Evolutionary conservation across 129 eudicot species (phyloP).

Genomic region (Saussurea involucrata): DNA sequence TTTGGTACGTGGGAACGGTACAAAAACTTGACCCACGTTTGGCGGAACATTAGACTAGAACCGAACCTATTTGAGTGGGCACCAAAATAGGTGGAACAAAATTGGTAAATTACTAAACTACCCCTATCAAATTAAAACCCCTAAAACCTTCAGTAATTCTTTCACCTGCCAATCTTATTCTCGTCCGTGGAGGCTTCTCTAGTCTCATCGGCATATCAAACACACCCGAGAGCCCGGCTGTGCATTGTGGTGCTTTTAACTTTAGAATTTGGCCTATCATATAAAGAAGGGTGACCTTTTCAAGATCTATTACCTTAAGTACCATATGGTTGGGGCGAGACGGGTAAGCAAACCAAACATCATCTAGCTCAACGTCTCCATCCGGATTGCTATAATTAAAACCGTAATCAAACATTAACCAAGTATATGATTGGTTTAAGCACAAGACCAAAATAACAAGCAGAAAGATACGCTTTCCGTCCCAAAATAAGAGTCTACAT

Average conservation of each 20-base stretch:
- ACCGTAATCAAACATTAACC: background rate
- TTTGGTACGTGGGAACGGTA: too few relatives aligned
- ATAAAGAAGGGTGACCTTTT: background rate
- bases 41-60: background rate
- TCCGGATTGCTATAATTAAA: slow-evolving; percentile 35
- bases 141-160: background rate
- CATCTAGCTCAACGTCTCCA: slow-evolving; percentile 45
- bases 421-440: background rate
- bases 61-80: background rate
- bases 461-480: background rate
- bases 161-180: too few relatives aligned
- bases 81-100: background rate
- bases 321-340: slow-evolving; percentile 55
- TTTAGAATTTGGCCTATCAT: background rate
- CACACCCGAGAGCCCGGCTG: background rate
- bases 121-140: background rate
- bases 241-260: background rate
- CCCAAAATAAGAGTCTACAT: background rate
- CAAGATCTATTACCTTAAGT: slow-evolving; percentile 37
- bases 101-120: background rate
- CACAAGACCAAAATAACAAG: background rate
- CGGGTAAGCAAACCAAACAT: slow-evolving; percentile 51
- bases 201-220: background rate
- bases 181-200: too few relatives aligned
- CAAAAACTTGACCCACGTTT: background rate